Base-by-base conservation (phyloP, 345 rosid genomes). In the Psidium guajava region DNA sequence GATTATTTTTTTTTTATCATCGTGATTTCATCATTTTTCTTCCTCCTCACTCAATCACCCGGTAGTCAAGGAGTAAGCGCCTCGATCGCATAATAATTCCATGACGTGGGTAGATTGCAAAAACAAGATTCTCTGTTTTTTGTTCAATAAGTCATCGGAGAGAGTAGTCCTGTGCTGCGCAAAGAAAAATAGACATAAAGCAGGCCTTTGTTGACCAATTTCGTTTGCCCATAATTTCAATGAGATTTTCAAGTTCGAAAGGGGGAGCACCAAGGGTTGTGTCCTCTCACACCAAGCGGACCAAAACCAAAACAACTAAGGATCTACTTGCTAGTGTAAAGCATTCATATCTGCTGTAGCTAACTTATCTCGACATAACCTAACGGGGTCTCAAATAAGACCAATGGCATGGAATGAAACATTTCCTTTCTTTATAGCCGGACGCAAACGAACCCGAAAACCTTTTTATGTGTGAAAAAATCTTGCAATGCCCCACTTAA, bases 41-140 rank as follows among this genome's bases (percentile, higher is more conserved):
- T 32, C 0, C 3, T 36, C 20, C 1, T 2, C 6, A 2, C 3
- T 20, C 40, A 12, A 55, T 55, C n/a, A 8, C n/a, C 1, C 11
- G 5, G 1, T 54, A 20, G 24, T 54, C 24, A 21, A 54, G 21
- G 24, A 54, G 18, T 28, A 0, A 4, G 0, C 20, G 3, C 0
- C 75, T 64, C 1, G 22, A 28, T 64, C 36, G 8, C 75, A 6
- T 7, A 28, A 28, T 7, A 6, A 64, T 15, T 64, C 6, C 3
- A 7, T 0, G 0, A 61, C 6, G 11, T 69, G 47, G 24, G 47
- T 69, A 36, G 10, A 18, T 69, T 69, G 25, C 77, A 69, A 69
- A 2, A 69, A 42, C 5, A 51, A 47, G 49, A 47, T 47, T 47
- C 10, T 47, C 49, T 6, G 9, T 47, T 47, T 47, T 47, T 47